Conservation (phyloP, 176 grass and related monocot genomes). For the Triticum turgidum region DNA sequence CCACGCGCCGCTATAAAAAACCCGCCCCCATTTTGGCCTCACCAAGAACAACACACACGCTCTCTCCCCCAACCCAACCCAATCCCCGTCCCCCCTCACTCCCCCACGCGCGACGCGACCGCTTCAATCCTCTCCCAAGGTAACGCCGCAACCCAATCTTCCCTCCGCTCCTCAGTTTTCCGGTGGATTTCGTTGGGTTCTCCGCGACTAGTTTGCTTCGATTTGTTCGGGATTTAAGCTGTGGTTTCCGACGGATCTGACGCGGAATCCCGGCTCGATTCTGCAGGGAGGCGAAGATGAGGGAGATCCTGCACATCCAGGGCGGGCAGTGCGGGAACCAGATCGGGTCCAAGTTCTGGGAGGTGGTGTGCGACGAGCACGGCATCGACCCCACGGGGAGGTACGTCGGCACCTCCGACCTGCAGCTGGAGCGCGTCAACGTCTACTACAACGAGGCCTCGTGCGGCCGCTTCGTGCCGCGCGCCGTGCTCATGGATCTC, state of each 20-base stretch:
- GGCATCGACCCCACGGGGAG: slow-evolving; percentile 71
- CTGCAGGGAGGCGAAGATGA: slow-evolving; percentile 57
- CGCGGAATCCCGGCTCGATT: too few relatives aligned
- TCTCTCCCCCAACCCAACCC: not conserved
- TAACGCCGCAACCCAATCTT: not conserved
- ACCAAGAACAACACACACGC: not conserved
- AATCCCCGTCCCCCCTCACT: not conserved
- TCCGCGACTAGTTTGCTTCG: not conserved
- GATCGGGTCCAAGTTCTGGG: slow-evolving; percentile 91
- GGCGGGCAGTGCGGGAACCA: slow-evolving; percentile 85
- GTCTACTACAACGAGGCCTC: slow-evolving; percentile 92
- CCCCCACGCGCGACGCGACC: not conserved
- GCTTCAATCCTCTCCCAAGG: slow-evolving; percentile 19
- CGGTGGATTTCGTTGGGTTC: not conserved
- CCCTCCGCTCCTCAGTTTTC: not conserved
- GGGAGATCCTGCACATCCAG: slow-evolving; percentile 91
- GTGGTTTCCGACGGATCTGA: not conserved
- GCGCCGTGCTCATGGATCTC: slow-evolving; percentile 86
- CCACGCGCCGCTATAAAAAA: slow-evolving; percentile 37
- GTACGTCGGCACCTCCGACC: slow-evolving; percentile 56
- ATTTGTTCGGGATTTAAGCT: not conserved
- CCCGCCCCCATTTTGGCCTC: not conserved
- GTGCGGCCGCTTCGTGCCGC: slow-evolving; percentile 68
- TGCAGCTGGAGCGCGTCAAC: slow-evolving; percentile 86
- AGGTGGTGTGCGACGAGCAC: slow-evolving; percentile 88